Conservation (phyloP, 345 rosid species). For the Conringia planisiliqua region DNA sequence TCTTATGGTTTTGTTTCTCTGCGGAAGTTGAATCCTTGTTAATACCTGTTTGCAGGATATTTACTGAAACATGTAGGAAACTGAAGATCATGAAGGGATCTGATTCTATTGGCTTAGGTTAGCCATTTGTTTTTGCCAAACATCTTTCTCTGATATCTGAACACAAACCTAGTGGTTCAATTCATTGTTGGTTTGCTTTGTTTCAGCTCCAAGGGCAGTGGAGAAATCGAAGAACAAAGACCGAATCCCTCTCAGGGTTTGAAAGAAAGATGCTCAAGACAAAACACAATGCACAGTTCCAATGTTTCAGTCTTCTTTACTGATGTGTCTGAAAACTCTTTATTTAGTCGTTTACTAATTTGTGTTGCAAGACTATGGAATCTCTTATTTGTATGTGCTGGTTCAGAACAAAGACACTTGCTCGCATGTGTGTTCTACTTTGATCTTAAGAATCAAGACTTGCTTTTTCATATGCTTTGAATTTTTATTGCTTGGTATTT, state of each 20-base stretch:
- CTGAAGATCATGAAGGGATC: slow-evolving; percentile 92
- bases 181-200: not conserved
- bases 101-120: slow-evolving; percentile 92
- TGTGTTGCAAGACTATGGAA: slow-evolving; percentile 12
- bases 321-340: slow-evolving; percentile 23
- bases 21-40: not conserved
- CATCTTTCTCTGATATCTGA: not conserved
- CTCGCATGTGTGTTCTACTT: slow-evolving; percentile 19
- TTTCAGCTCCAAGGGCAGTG: slow-evolving; percentile 56
- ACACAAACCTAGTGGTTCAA: not conserved
- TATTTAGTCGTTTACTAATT: slow-evolving; percentile 14
- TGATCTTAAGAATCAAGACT: not conserved
- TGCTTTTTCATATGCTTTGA: not conserved
- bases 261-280: slow-evolving; percentile 2
- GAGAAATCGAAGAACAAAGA: slow-evolving; percentile 59
- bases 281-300: slow-evolving; percentile 26
- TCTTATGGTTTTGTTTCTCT: not conserved
- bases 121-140: not conserved
- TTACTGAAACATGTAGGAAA: slow-evolving; percentile 74
- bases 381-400: slow-evolving; percentile 15
- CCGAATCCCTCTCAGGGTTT: slow-evolving; percentile 11
- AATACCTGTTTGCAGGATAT: slow-evolving; percentile 52
- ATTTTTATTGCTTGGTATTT: not conserved
- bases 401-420: slow-evolving; percentile 8
- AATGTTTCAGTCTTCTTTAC: slow-evolving; percentile 16